These are phyloP conservation scores for Kregervanrija pseudodelftensis DNA, from an alignment of 805 yeast genomes.

Conservation along the genomic window DNA sequence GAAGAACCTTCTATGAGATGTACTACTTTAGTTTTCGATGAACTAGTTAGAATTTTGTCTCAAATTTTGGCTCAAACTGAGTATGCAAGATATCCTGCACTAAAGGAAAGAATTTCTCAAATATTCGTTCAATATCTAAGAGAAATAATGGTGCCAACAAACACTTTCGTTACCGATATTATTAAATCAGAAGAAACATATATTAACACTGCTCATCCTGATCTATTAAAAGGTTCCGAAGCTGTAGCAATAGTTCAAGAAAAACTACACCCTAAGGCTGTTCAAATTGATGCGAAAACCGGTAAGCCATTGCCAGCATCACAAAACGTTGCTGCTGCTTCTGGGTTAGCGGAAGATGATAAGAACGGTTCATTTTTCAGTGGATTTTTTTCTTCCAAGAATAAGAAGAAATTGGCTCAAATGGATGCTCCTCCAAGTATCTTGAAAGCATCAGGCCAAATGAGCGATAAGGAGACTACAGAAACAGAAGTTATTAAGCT, in stretches of 20 bases:
- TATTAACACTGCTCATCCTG: slow-evolving; percentile 97
- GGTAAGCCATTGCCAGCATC: slow-evolving; percentile 63
- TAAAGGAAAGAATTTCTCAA: slow-evolving; percentile 79
- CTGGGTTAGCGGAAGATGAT: slow-evolving; percentile 36
- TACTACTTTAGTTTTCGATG: slow-evolving; percentile 87
- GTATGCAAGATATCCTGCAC: slow-evolving; percentile 82
- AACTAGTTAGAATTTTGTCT: slow-evolving; percentile 80
- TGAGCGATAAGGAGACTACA: slow-evolving; percentile 93
- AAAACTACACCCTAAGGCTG: slow-evolving; percentile 72
- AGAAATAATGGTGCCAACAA: slow-evolving; percentile 77
- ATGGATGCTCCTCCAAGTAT: slow-evolving; percentile 98
- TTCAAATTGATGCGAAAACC: slow-evolving; percentile 79
- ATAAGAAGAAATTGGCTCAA: slow-evolving; percentile 86
- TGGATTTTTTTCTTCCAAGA: slow-evolving; percentile 86
- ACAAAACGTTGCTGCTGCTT: slow-evolving; percentile 20
- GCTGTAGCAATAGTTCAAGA: slow-evolving; percentile 93
- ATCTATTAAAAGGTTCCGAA: slow-evolving; percentile 86
- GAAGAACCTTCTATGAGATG: slow-evolving; percentile 91
- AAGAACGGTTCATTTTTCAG: slow-evolving; percentile 76
- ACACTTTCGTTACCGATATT: slow-evolving; percentile 74
- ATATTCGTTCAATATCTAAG: slow-evolving; percentile 75
- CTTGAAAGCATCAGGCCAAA: slow-evolving; percentile 81
- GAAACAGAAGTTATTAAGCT: slow-evolving; percentile 97
- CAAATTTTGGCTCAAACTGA: slow-evolving; percentile 78
- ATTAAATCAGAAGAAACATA: slow-evolving; percentile 86